These are phyloP conservation scores for Cryptococcus floricola DNA, from an alignment of 1,284 basidiomycete species.

Conservation along the genomic window DNA sequence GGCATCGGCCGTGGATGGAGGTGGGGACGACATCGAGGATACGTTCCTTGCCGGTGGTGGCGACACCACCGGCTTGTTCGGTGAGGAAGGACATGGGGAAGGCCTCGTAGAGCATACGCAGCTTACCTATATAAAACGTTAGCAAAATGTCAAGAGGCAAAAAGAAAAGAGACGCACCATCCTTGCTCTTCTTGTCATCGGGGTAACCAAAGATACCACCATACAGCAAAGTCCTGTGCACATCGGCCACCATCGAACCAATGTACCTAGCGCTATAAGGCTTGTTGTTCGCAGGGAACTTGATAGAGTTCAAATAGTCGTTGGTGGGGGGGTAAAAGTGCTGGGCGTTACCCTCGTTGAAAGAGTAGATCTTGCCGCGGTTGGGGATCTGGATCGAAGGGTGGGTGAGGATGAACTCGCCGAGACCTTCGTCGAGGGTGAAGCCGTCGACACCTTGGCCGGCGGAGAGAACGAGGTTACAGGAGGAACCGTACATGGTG, in stretches of 20 bases:
- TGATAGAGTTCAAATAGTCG: constrained; percentile 92
- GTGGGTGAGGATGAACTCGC: constrained; percentile 99
- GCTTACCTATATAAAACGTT: constrained; percentile 61
- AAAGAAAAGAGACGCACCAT: constrained; percentile 31
- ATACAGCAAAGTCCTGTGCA: constrained; percentile 89
- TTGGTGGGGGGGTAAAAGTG: constrained; percentile 85
- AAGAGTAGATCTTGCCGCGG: constrained; percentile 98
- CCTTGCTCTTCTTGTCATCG: constrained; percentile 95
- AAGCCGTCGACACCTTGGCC: constrained; percentile 97
- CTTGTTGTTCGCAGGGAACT: constrained; percentile 67
- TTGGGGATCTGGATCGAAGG: constrained; percentile 90
- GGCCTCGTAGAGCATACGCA: constrained; percentile 92
- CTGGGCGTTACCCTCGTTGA: constrained; percentile 97
- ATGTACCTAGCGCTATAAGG: constrained; percentile 96
- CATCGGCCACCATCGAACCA: constrained; percentile 84
- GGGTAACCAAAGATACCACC: constrained; percentile 99
- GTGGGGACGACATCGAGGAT: constrained; percentile 91
- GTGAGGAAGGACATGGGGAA: constrained; percentile 99
- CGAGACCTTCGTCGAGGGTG: constrained; percentile 87
- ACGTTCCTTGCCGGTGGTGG: constrained; percentile 86
- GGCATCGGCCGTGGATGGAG: constrained; percentile 84
- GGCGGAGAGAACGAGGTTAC: constrained; percentile 93
- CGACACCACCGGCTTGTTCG: constrained; percentile 94
- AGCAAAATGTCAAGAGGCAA: background rate
- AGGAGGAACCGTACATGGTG: constrained; percentile 98